A percentile compares a stretch with the other conserved stretches of the same genome.
phyloP scores from a whole-genome alignment of 345 rosid genomes.

The Psidium guajava region DNA sequence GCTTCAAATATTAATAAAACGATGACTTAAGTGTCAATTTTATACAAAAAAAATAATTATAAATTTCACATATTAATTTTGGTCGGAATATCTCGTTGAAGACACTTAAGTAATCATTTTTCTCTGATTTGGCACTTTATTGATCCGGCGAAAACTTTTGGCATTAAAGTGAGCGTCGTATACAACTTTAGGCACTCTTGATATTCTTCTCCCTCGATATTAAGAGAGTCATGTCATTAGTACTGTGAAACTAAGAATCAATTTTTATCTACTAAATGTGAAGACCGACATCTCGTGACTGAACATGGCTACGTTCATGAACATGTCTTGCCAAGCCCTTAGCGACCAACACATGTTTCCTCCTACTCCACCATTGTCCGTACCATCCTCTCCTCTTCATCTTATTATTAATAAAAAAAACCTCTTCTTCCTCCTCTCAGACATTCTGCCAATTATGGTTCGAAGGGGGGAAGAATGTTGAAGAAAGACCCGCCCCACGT shows the following conservation, averaged over 20 bases:
- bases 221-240: neutral
- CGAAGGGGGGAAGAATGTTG: constrained; percentile 18
- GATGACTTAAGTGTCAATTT: too few species aligned
- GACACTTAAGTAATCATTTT: too few species aligned
- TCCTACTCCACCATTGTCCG: neutral
- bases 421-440: neutral
- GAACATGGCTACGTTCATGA: neutral
- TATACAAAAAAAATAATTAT: too few species aligned
- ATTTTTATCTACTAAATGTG: neutral
- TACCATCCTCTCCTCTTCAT: neutral
- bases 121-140: too few species aligned
- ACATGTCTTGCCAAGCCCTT: neutral
- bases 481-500: neutral
- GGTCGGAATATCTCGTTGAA: too few species aligned
- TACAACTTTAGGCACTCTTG: too few species aligned
- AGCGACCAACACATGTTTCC: neutral
- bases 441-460: constrained; percentile 4
- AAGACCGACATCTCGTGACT: neutral
- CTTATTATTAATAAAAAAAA: neutral
- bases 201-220: neutral
- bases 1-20: too few species aligned
- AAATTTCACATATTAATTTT: too few species aligned
- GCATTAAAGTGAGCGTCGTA: too few species aligned
- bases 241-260: neutral
- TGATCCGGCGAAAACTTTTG: too few species aligned